Percentiles rank a stretch among this genome's conserved stretches.
These are phyloP conservation scores for Fusarium nodosum DNA, from an alignment of 2,329 filamentous ascomycete genomes.

Conservation along the genomic window DNA sequence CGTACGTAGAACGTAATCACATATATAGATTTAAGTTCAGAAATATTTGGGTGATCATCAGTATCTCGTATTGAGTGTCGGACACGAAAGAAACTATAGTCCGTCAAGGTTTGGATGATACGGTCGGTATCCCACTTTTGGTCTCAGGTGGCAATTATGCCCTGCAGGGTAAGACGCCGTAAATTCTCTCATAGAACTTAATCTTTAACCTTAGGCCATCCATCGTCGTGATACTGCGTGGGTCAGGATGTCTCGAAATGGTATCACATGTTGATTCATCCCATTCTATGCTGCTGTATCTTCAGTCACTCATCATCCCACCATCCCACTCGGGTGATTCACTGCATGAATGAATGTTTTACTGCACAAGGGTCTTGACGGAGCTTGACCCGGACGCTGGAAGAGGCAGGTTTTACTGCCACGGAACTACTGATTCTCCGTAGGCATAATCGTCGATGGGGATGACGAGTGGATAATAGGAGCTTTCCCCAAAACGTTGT, in stretches of 20 bases:
- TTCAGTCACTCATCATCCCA: neutral
- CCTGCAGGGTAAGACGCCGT: neutral
- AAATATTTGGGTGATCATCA: neutral
- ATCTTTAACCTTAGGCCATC: neutral
- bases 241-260: neutral
- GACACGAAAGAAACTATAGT: neutral
- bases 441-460: no score
- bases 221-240: neutral
- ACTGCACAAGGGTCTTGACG: neutral
- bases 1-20: no score
- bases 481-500: neutral
- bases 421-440: neutral
- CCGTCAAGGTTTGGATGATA: neutral
- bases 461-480: neutral
- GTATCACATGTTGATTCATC: neutral
- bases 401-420: neutral
- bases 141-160: no score
- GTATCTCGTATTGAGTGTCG: neutral
- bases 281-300: neutral
- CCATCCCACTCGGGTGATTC: slow-evolving; percentile 3
- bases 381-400: neutral
- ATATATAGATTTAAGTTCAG: neutral
- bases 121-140: neutral
- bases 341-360: neutral
- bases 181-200: neutral